Evolutionary conservation across 169 alveolate species (phyloP).

Genomic region (Toxoplasma gondii): DNA sequence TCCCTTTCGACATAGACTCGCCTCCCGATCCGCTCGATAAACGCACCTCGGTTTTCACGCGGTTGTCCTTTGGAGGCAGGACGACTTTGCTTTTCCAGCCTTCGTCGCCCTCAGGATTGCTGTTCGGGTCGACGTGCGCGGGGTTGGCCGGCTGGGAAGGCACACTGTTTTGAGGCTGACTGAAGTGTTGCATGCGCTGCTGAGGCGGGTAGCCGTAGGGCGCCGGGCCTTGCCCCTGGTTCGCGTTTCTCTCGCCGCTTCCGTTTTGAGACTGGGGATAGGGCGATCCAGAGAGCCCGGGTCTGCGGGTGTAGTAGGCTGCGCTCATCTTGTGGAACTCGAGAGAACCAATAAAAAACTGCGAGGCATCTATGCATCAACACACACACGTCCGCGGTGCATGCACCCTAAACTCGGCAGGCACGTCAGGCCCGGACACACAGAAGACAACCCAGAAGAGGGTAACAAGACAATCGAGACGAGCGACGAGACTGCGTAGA

Average conservation of each 20-base stretch:
- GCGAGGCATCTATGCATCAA: too few relatives aligned
- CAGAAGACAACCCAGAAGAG: too few relatives aligned
- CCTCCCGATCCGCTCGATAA: neutral
- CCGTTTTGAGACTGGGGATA: neutral
- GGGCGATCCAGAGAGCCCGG: neutral
- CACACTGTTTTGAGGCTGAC: neutral
- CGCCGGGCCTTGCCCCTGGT: conserved; percentile 1
- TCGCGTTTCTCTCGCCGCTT: neutral
- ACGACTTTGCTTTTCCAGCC: conserved; percentile 19
- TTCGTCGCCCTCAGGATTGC: neutral
- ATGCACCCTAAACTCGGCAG: too few relatives aligned
- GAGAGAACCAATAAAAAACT: too few relatives aligned
- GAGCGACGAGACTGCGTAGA: too few relatives aligned
- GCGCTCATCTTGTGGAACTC: neutral
- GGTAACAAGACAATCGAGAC: too few relatives aligned
- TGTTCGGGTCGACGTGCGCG: neutral
- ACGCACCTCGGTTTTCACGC: conserved; percentile 26
- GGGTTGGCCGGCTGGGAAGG: neutral
- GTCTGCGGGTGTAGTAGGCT: neutral
- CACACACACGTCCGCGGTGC: too few relatives aligned
- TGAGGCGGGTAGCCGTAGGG: neutral
- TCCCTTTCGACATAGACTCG: too few relatives aligned
- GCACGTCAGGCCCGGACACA: too few relatives aligned
- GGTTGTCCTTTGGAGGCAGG: conserved; percentile 31
- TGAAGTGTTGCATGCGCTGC: conserved; percentile 12